Evolutionary conservation across 176 grass and related monocot species (phyloP), one percentile per base, ranked within the genome.

Genomic region (Eremochloa ophiuroides): DNA sequence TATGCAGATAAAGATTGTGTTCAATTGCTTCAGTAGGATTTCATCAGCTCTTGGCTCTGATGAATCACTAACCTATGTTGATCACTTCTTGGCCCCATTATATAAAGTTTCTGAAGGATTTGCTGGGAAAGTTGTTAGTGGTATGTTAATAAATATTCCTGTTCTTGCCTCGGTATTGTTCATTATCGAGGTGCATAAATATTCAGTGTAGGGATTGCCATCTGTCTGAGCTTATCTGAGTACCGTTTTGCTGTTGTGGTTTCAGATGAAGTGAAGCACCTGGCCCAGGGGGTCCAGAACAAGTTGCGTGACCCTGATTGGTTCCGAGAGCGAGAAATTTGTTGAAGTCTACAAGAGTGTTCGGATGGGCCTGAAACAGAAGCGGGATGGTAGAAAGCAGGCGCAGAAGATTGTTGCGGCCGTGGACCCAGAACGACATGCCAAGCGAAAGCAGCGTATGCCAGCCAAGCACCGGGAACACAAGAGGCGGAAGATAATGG

Each of bases 71-170:
- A 68, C 76, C 61, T 98, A 98, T 66, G 90, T 88, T 64, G 55
- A 64, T 74, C 76, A 93, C 37, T 43, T 95, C 44, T 64, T 98
- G 79, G 39, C 70, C 81, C 90, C 95, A 12, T 63, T 98, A n/a
- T 98, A 98, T 78, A 98, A 98, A 93, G 88, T 93, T 63, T 91
- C 81, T 56, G 95, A 98, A 93, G 95, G 90, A 89, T 95, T 98
- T 87, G 86, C 95, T 66, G 95, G 95, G 67, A 98, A 98, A 80
- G 86, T 95, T 33, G 66, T 93, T 38, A 86, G 71, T 76, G 95
- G 95, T 98, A 91, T 83, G 38, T 55, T 40, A 71, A 66, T 73
- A 27, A 71, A 66, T 73, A 27, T 43, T 27, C 17, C 44, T 9
- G 11, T 3, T 27, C 17, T 28, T 9, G 11, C 2, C 20, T 73